Conservation (phyloP, 495 filamentous ascomycete species). For the Xylaria palmicola region DNA sequence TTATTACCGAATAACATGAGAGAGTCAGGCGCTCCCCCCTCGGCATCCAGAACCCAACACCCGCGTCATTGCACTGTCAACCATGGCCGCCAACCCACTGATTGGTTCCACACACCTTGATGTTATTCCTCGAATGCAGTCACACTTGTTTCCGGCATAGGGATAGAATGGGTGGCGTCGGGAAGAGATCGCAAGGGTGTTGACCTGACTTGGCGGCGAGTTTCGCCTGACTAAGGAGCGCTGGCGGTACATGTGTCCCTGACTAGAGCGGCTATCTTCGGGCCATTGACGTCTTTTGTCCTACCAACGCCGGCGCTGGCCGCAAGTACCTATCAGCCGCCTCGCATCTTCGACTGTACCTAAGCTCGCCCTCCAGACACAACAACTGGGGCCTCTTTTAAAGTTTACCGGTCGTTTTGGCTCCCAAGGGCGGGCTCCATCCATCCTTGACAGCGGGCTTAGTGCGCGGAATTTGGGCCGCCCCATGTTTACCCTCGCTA, state of each 20-base stretch:
- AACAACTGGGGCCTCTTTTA: not conserved
- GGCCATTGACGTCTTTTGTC: conserved; percentile 13
- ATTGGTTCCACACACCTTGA: not conserved
- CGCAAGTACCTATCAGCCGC: conserved; percentile 3
- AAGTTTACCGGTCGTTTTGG: not conserved
- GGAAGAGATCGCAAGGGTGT: not conserved
- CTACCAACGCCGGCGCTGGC: not conserved
- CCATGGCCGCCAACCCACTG: not conserved
- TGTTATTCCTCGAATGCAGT: not conserved
- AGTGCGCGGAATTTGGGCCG: conserved; percentile 16
- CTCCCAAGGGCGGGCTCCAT: not conserved
- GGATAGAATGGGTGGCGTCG: conserved; percentile 19
- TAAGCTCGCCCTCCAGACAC: not conserved
- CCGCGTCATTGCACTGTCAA: not conserved
- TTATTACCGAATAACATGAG: not conserved
- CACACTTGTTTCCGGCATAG: not conserved
- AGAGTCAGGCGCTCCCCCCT: not conserved
- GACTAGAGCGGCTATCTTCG: conserved; percentile 14
- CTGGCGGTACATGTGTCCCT: not conserved
- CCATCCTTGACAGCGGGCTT: conserved; percentile 7
- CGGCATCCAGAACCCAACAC: not conserved
- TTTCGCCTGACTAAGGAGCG: not conserved
- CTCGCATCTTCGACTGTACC: not conserved
- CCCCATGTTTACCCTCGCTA: conserved; percentile 12
- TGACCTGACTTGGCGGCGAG: not conserved